Base-by-base conservation (phyloP, 495 filamentous ascomycete genomes). In the Trichoderma reesei region DNA sequence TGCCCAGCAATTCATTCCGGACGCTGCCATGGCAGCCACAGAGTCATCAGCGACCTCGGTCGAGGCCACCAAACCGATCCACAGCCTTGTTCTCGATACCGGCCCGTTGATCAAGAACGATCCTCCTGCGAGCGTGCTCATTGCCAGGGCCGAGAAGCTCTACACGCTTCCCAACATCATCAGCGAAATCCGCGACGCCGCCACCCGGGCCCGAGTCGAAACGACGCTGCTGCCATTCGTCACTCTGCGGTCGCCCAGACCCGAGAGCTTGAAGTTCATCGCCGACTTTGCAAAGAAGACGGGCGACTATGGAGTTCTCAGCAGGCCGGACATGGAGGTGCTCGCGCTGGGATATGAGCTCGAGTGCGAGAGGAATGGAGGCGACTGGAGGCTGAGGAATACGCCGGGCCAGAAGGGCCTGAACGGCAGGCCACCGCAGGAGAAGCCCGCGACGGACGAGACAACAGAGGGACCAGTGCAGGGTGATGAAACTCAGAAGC, bases 101-200 rank as follows among this genome's bases (percentile, higher is more conserved):
- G 92, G 92, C 60, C 91, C 93, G 1, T 88, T 99, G 65, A 86
- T 99, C 64, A 90, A 89, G 70, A 95, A 96, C 76, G 86, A 90
- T 67, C 90, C 91, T 54, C 75, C 87, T 34, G 83, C 93, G 41
- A 92, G 89, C 41, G 88, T 87, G 7, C 79, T 98, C 31, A 78
- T 96, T 56, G 78, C 80, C 48, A 85, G 89, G 71, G 86, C 89
- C 42, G 85, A 96, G 66, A 82, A 84, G 65, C 76, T 98, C 34
- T 84, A 92, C 70, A 97, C 91, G 11, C 88, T 94, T 4, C 91
- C 92, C 3, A 86, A 90, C 5, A 89, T 99, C 33, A 79, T 99
- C 31, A 82, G 82, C 37, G 94, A 99, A 76, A 96, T 98, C 69
- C 85, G 83, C 68, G 94, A 99, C 76, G 82, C 86, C n/a, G 85